Percentiles rank a stretch among this genome's conserved stretches.
These are phyloP conservation scores for cucumber (Cucumis sativus) DNA, from an alignment of 306 rosid species.

Conservation along the genomic window DNA sequence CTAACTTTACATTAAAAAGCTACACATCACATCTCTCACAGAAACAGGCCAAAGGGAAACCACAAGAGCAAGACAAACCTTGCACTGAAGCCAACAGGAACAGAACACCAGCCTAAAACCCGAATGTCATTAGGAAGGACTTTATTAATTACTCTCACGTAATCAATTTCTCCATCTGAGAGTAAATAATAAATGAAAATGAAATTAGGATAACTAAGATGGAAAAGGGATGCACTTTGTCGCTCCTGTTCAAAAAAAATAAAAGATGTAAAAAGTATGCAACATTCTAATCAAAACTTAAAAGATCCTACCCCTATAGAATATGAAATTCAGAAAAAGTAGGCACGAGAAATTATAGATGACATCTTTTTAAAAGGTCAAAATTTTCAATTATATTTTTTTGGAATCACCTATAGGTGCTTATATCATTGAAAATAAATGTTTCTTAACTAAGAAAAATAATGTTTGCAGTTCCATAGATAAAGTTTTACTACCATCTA, in stretches of 20 bases:
- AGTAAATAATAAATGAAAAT: constrained; percentile 8
- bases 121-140: constrained; percentile 78
- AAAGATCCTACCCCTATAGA: not conserved
- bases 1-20: not conserved
- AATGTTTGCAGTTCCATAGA: not conserved
- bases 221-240: not conserved
- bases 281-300: not conserved
- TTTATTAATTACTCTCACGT: constrained; percentile 80
- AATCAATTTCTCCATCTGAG: constrained; percentile 74
- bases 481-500: not conserved
- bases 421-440: too few relatives aligned
- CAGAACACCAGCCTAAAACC: constrained; percentile 77
- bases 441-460: too few relatives aligned
- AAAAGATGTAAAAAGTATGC: not conserved
- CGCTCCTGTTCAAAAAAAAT: too few relatives aligned
- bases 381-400: too few relatives aligned
- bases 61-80: constrained; percentile 44
- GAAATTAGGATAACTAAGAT: not conserved
- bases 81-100: constrained; percentile 75
- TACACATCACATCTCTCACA: not conserved
- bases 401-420: too few relatives aligned
- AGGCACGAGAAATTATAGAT: not conserved
- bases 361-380: too few relatives aligned
- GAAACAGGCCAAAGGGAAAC: not conserved
- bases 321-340: too few relatives aligned